phyloP scores from a whole-genome alignment of 1,284 basidiomycete genomes.

The Papiliotrema terrestris region DNA sequence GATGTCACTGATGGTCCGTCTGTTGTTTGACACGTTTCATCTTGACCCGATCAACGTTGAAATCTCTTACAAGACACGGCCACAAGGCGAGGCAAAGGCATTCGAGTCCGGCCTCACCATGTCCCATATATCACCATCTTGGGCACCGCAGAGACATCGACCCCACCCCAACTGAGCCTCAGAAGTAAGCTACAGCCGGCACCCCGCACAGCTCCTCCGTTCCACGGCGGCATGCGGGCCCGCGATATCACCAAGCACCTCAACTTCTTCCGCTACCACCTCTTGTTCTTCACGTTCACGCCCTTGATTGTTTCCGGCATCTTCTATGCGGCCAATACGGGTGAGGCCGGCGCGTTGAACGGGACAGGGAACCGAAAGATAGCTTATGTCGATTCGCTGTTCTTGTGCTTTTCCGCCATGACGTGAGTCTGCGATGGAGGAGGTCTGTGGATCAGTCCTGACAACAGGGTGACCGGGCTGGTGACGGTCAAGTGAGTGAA shows the following conservation, averaged over 20 bases:
- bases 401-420: slow-evolving; percentile 2
- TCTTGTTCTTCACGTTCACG: slow-evolving; percentile 32
- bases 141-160: no score
- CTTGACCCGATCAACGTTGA: no score
- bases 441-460: no score
- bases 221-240: neutral
- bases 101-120: no score
- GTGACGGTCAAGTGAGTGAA: slow-evolving; percentile 31
- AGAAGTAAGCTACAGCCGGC: no score
- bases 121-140: no score
- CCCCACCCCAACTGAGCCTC: no score
- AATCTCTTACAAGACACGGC: no score
- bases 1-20: no score
- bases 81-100: no score
- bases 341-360: slow-evolving; percentile 14
- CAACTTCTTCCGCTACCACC: slow-evolving; percentile 41
- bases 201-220: no score
- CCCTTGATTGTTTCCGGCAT: slow-evolving; percentile 31
- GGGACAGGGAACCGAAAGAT: slow-evolving; percentile 21
- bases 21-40: no score
- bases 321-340: slow-evolving; percentile 23
- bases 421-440: neutral
- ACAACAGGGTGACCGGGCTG: slow-evolving; percentile 25
- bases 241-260: slow-evolving; percentile 14
- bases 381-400: slow-evolving; percentile 22